phyloP scores from a whole-genome alignment of 352 stramenopile genomes.

The Phytophthora tentaculata region DNA sequence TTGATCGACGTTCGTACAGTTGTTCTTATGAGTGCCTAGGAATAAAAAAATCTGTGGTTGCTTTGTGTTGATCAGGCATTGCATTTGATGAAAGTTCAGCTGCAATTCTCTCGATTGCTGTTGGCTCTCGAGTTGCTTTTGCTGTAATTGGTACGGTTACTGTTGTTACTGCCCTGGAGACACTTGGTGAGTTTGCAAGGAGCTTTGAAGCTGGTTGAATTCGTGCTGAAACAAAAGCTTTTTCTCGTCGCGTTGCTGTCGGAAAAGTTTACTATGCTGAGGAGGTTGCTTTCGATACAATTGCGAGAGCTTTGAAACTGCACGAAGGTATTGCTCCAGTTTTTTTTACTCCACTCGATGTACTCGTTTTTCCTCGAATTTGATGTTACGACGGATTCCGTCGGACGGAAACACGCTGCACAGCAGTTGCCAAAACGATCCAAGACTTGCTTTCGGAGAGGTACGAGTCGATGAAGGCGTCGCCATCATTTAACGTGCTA shows the following conservation, averaged over 20 bases:
- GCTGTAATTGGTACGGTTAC: background rate
- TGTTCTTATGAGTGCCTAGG: too few species aligned
- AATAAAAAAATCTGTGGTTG: too few species aligned
- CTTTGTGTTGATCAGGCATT: background rate
- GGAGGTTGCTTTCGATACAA: background rate
- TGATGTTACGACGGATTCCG: background rate
- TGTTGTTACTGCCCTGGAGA: background rate
- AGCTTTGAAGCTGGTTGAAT: background rate
- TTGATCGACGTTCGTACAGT: too few species aligned
- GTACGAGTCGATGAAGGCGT: conserved; percentile 1
- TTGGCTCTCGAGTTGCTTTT: background rate
- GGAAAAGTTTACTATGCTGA: background rate
- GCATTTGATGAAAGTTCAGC: background rate
- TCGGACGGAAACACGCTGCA: conserved; percentile 4
- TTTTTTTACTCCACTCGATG: background rate
- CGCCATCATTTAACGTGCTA: too few species aligned
- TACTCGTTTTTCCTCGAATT: background rate
- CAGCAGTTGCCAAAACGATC: background rate
- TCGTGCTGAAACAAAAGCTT: background rate
- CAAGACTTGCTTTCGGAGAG: background rate
- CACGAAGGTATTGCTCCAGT: background rate
- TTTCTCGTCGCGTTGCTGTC: background rate
- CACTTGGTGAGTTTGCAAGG: too few species aligned
- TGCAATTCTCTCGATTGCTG: background rate
- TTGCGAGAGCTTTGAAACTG: background rate